Conservation (phyloP, 371 early-diverging fungal genomes). For the Mortierella sp. region DNA sequence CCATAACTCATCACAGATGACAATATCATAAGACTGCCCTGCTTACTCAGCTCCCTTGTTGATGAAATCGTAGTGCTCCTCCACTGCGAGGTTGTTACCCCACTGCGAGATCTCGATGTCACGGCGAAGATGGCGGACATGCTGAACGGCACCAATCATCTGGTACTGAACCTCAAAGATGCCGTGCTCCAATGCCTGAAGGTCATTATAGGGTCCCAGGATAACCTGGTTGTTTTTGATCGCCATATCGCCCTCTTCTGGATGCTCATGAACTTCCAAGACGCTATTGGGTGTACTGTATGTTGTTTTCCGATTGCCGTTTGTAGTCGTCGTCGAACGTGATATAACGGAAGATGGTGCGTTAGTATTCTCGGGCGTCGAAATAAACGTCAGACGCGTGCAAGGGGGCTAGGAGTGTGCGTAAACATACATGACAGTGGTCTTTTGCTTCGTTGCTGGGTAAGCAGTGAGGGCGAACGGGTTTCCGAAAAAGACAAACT, state of each 20-base stretch:
- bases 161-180: constrained; percentile 78
- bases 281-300: constrained; percentile 28
- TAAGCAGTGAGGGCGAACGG: constrained; percentile 77
- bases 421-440: constrained; percentile 74
- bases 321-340: too few species aligned
- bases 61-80: constrained; percentile 85
- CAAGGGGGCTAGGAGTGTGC: too few species aligned
- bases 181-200: constrained; percentile 51
- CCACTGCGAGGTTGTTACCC: constrained; percentile 83
- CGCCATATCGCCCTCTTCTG: constrained; percentile 32
- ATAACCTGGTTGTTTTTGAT: constrained; percentile 69
- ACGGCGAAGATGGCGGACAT: constrained; percentile 71
- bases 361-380: too few species aligned
- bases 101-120: constrained; percentile 90
- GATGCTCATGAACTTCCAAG: constrained; percentile 32
- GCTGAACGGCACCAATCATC: constrained; percentile 71
- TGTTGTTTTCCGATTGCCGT: too few species aligned
- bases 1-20: not conserved
- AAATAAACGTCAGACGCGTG: too few species aligned
- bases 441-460: constrained; percentile 79
- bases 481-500: constrained; percentile 70
- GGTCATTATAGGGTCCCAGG: constrained; percentile 82
- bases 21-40: not conserved
- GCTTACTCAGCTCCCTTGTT: constrained; percentile 86
- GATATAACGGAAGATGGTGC: too few species aligned